Evolutionary conservation across 352 stramenopile genomes (phyloP).

Genomic region (Globisporangium lucens): DNA sequence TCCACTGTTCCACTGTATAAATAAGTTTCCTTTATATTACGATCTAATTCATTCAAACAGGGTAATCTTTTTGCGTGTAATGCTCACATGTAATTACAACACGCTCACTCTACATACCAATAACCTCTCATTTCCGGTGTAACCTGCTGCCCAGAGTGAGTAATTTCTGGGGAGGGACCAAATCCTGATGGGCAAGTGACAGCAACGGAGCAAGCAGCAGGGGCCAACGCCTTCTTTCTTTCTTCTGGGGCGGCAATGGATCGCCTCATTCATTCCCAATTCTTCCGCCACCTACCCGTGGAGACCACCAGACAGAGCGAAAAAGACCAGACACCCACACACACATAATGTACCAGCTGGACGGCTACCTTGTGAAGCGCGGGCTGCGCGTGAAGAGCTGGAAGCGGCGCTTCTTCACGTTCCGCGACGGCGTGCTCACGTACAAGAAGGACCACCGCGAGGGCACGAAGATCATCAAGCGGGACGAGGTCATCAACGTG

Average conservation of each 20-base stretch:
- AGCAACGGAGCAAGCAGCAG: background rate
- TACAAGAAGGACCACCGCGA: constrained; percentile 56
- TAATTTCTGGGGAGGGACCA: constrained; percentile 10
- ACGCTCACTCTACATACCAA: background rate
- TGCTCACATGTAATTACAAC: background rate
- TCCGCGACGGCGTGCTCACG: constrained; percentile 55
- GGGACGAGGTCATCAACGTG: constrained; percentile 59
- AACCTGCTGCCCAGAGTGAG: background rate
- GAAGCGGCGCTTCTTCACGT: constrained; percentile 67
- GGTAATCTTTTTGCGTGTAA: no score
- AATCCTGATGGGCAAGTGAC: constrained; percentile 9
- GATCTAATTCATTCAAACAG: background rate
- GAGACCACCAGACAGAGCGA: background rate
- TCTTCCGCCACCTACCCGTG: background rate
- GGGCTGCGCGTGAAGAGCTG: constrained; percentile 64
- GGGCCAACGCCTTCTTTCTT: background rate
- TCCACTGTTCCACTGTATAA: background rate
- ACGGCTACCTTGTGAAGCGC: constrained; percentile 59
- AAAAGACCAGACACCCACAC: background rate
- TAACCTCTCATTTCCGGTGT: background rate
- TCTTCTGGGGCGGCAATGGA: background rate
- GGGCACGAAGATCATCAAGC: constrained; percentile 36
- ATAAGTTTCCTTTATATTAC: background rate
- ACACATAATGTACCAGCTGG: constrained; percentile 20
- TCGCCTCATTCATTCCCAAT: background rate